Conservation (phyloP, 257 asterid genomes). For the Plantago major region DNA sequence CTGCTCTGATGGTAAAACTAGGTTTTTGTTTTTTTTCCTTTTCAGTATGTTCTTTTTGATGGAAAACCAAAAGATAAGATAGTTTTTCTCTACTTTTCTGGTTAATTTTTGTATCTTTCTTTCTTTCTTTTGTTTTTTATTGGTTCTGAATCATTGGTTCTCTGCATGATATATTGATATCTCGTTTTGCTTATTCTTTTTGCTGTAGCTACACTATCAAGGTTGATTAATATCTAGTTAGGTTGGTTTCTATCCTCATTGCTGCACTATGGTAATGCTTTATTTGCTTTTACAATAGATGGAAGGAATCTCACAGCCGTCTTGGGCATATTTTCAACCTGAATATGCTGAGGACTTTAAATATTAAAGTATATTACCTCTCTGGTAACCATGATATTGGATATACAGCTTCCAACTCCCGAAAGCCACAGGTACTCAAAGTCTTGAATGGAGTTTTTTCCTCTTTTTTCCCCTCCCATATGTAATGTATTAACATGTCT, state of each 20-base stretch:
- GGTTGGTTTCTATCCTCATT: constrained; percentile 6
- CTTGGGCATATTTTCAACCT: constrained; percentile 76
- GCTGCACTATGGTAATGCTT: constrained; percentile 14
- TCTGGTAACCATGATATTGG: constrained; percentile 94
- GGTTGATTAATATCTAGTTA: background rate
- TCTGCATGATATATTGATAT: constrained; percentile 7
- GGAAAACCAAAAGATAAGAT: too few species aligned
- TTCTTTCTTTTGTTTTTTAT: too few species aligned
- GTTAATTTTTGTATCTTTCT: too few species aligned
- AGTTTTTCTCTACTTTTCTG: too few species aligned
- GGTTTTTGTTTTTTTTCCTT: background rate
- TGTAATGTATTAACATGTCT: background rate
- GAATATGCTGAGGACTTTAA: constrained; percentile 53
- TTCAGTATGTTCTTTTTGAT: background rate
- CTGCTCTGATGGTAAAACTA: background rate
- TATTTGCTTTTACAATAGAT: constrained; percentile 37
- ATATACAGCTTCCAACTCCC: constrained; percentile 61
- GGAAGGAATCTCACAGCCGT: constrained; percentile 92
- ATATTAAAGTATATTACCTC: constrained; percentile 47
- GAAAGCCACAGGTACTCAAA: constrained; percentile 51
- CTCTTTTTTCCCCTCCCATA: background rate
- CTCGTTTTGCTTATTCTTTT: background rate
- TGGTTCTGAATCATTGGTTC: background rate
- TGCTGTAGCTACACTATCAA: background rate
- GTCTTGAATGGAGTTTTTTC: too few species aligned